Base-by-base conservation (phyloP, 2,329 filamentous ascomycete genomes). In the Fusarium temperatum region DNA sequence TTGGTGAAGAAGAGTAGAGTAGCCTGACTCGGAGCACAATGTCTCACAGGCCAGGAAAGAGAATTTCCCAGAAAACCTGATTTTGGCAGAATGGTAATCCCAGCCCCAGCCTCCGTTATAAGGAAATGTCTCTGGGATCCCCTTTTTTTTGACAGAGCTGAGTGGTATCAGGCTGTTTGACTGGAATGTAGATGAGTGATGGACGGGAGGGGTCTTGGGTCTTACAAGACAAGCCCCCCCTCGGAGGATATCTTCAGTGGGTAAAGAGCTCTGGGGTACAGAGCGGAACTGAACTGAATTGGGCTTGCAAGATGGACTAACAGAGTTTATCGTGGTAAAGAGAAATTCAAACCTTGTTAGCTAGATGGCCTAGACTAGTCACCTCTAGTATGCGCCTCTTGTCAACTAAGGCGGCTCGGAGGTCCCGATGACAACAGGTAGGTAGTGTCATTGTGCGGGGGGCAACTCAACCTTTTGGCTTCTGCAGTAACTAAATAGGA, bases 171-270 rank as follows among this genome's bases (percentile, higher is more conserved):
- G 56, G 50, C 38, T 57, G 50, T 32, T 30, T n/a, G 66, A 69
- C 71, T 74, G 72, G 72, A 74, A 74, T 74, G 72, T 47, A 65
- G 72, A 35, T 72, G 63, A 62, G 63, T 74, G 71, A 74, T 74
- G 56, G 67, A 72, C 32, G 36, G 38, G 70, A 70, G 36, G 66
- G 54, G 47, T 38, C 66, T 42, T 66, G 38, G 42, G 54, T 44
- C 48, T 65, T 51, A 59, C 58, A 56, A 63, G 38, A 22, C 35
- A 54, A 54, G 35, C 35, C 51, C 35, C 42, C 32, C 44, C 24
- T 30, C n/a, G 44, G 55, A 30, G 20, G 51, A 66, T 63, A 51
- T 66, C 50, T 57, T 64, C 50, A 67, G 63, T 44, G 36, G 42
- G 45, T 35, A 48, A 39, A 30, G 58, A 64, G 60, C 42, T 55